phyloP scores from a whole-genome alignment of 2,329 filamentous ascomycete species.

The Aspergillus sp. region DNA sequence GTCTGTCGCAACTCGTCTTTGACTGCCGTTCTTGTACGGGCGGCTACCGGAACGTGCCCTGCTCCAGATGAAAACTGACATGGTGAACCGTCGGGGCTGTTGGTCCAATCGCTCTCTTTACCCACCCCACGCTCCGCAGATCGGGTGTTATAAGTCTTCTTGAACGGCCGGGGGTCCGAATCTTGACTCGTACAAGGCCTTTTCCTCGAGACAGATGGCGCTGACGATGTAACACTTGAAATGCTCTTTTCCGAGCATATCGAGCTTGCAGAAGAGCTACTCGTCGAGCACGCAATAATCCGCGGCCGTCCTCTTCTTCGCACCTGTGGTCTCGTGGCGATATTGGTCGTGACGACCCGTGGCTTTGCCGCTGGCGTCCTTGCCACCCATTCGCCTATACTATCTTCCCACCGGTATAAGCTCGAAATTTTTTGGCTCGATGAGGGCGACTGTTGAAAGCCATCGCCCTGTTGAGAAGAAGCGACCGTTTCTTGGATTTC shows the following conservation, averaged over 20 bases:
- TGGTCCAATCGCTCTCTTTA: constrained; percentile 4
- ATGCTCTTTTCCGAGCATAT: constrained; percentile 18
- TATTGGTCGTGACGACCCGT: constrained; percentile 12
- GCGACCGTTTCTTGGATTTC: constrained; percentile 37
- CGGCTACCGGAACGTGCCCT: constrained; percentile 17
- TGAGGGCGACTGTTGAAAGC: constrained; percentile 9
- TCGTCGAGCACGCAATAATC: constrained; percentile 23
- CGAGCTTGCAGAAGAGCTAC: constrained; percentile 23
- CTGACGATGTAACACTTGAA: constrained; percentile 33
- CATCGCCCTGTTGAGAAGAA: constrained; percentile 17
- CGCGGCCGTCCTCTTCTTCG: constrained; percentile 14
- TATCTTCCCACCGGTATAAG: constrained; percentile 55
- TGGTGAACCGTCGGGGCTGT: background rate
- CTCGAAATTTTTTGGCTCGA: constrained; percentile 20
- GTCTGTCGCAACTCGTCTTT: constrained; percentile 19
- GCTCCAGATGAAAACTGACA: constrained; percentile 8
- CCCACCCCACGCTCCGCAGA: constrained; percentile 17
- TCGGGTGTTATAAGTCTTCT: constrained; percentile 22
- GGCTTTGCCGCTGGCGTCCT: constrained; percentile 43
- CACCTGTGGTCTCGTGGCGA: constrained; percentile 1
- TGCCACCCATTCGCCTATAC: constrained; percentile 58
- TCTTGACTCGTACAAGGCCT: constrained; percentile 16
- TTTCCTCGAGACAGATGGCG: constrained; percentile 26
- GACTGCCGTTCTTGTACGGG: constrained; percentile 19
- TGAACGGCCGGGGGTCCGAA: constrained; percentile 20